phyloP scores from a whole-genome alignment of 169 alveolate species.

The Eimeria zaria region DNA sequence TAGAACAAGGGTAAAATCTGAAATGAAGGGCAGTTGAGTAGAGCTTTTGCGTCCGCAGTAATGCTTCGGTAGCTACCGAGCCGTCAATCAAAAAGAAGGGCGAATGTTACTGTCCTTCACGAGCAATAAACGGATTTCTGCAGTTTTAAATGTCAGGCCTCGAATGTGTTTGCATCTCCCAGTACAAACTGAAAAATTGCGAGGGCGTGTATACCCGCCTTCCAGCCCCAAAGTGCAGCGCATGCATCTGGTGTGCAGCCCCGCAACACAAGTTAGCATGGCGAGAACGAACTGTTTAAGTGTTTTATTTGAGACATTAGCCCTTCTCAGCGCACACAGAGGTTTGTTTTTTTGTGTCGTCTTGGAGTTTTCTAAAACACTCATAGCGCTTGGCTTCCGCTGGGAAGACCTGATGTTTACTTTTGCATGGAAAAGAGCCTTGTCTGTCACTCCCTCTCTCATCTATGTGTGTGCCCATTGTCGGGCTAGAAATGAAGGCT shows the following conservation, averaged over 20 bases:
- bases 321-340: no score
- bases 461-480: background rate
- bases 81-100: background rate
- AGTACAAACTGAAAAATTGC: background rate
- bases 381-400: background rate
- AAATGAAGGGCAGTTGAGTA: no score
- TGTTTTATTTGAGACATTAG: background rate
- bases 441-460: background rate
- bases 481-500: background rate
- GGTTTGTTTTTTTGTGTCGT: background rate
- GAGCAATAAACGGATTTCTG: background rate
- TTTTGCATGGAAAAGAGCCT: background rate
- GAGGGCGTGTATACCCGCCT: background rate
- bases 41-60: no score
- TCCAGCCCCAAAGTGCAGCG: constrained; percentile 17
- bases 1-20: no score
- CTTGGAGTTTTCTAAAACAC: background rate
- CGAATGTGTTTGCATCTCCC: background rate
- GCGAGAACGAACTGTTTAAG: background rate
- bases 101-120: no score
- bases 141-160: no score
- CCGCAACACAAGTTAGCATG: background rate
- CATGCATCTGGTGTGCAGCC: constrained; percentile 73
- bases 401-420: background rate
- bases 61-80: background rate